Evolutionary conservation across 2,329 filamentous ascomycete species (phyloP).

Genomic region (Neurospora crassa): DNA sequence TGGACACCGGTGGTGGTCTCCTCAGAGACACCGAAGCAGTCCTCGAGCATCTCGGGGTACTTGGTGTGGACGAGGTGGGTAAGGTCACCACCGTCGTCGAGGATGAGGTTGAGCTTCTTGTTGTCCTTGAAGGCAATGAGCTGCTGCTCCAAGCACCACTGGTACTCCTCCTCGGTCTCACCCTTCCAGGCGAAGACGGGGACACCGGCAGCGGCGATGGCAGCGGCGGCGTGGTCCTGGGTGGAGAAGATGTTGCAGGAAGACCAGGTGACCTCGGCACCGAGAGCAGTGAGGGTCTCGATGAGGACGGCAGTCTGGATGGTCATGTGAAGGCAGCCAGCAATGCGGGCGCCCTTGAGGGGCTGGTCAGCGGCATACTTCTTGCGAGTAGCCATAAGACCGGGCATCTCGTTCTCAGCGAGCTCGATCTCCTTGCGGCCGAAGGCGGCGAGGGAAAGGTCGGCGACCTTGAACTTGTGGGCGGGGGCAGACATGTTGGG

Average conservation of each 20-base stretch:
- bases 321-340: conserved; percentile 98
- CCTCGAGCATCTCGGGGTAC: conserved; percentile 97
- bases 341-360: conserved; percentile 87
- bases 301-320: conserved; percentile 99
- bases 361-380: conserved; percentile 89
- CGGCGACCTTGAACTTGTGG: conserved; percentile 94
- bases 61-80: conserved; percentile 94
- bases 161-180: conserved; percentile 99
- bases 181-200: conserved; percentile 74
- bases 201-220: conserved; percentile 87
- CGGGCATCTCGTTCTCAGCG: conserved; percentile 93
- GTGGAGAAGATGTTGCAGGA: conserved; percentile 99
- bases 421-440: conserved; percentile 98
- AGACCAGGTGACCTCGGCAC: conserved; percentile 97
- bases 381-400: conserved; percentile 86
- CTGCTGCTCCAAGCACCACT: conserved; percentile 99
- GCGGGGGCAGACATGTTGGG: conserved; percentile 65
- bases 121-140: conserved; percentile 91
- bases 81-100: conserved; percentile 96
- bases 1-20: conserved; percentile 99
- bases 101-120: conserved; percentile 96
- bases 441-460: conserved; percentile 95
- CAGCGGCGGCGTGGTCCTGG: conserved; percentile 95
- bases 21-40: conserved; percentile 97
- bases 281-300: conserved; percentile 89